Conservation (phyloP, 148 eudicot genomes). For the Cornus kousa region DNA sequence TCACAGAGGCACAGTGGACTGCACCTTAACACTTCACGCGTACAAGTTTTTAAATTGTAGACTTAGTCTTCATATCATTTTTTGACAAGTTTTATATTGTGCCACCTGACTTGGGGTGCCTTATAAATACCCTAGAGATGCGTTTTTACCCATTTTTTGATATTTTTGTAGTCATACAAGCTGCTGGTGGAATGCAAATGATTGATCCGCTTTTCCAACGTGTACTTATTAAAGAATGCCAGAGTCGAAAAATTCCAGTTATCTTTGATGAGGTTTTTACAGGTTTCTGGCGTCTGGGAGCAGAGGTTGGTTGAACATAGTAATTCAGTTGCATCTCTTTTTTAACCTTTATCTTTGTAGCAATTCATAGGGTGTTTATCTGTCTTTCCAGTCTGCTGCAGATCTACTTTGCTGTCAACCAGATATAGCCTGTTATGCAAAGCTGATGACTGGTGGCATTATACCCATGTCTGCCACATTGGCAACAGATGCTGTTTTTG, state of each 20-base stretch:
- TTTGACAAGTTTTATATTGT: neutral
- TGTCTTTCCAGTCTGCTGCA: slow-evolving; percentile 73
- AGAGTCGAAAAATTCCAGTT: slow-evolving; percentile 71
- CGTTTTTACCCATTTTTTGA: neutral
- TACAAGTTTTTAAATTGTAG: too few relatives aligned
- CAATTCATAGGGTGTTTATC: slow-evolving; percentile 9
- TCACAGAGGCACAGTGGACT: too few relatives aligned
- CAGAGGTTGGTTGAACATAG: slow-evolving; percentile 60
- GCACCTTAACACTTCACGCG: too few relatives aligned
- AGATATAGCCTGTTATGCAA: slow-evolving; percentile 90
- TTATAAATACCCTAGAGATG: neutral
- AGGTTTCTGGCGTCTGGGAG: slow-evolving; percentile 99
- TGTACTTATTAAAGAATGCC: slow-evolving; percentile 75
- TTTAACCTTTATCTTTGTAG: neutral
- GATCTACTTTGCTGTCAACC: slow-evolving; percentile 84
- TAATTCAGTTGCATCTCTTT: neutral
- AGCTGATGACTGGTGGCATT: slow-evolving; percentile 94
- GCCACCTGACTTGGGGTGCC: neutral
- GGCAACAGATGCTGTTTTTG: slow-evolving; percentile 73
- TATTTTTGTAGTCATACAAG: slow-evolving; percentile 72
- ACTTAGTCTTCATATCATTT: too few relatives aligned
- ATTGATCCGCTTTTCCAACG: slow-evolving; percentile 97
- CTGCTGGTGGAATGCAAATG: slow-evolving; percentile 95
- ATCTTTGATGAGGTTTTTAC: slow-evolving; percentile 97
- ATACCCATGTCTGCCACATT: slow-evolving; percentile 92